Percentiles rank a stretch among this genome's conserved stretches.
Conservation (phyloP, 2,329 filamentous ascomycete genomes). For the Lasiodiplodia hormozganensis region DNA sequence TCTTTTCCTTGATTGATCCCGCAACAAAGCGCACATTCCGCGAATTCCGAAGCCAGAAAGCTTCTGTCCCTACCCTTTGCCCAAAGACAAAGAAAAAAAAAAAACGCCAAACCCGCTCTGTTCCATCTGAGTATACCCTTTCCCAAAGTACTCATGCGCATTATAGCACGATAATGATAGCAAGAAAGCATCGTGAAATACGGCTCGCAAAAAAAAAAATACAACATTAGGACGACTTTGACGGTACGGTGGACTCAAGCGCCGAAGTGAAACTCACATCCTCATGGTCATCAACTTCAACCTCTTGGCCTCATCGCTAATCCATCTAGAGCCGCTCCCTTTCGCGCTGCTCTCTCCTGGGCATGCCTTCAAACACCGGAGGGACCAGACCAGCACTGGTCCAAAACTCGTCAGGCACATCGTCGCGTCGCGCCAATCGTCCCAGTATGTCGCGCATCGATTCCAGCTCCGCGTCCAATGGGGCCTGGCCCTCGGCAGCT, state of each 20-base stretch:
- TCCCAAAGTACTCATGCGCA: not conserved
- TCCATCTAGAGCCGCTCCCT: not conserved
- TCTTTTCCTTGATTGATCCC: not conserved
- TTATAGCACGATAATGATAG: not conserved
- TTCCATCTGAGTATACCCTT: not conserved
- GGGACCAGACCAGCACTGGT: slow-evolving; percentile 49
- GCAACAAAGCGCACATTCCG: not conserved
- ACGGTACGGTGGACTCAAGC: not conserved
- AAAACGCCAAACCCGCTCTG: not conserved
- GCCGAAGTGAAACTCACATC: not conserved
- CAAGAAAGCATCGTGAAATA: not conserved
- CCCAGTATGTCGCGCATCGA: slow-evolving; percentile 77
- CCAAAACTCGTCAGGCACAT: slow-evolving; percentile 87
- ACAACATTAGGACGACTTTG: not conserved
- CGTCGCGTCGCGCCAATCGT: slow-evolving; percentile 71
- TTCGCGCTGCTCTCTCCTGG: slow-evolving; percentile 7
- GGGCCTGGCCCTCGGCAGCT: not conserved
- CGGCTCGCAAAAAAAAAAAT: not conserved
- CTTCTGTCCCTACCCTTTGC: not conserved
- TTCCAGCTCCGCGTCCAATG: slow-evolving; percentile 55
- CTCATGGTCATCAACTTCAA: not conserved
- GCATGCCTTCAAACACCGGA: slow-evolving; percentile 3
- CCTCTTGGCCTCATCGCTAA: not conserved
- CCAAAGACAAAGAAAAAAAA: not conserved
- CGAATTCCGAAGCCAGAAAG: not conserved